Conservation (phyloP, 495 filamentous ascomycete genomes). For the Penicillium nucicola region DNA sequence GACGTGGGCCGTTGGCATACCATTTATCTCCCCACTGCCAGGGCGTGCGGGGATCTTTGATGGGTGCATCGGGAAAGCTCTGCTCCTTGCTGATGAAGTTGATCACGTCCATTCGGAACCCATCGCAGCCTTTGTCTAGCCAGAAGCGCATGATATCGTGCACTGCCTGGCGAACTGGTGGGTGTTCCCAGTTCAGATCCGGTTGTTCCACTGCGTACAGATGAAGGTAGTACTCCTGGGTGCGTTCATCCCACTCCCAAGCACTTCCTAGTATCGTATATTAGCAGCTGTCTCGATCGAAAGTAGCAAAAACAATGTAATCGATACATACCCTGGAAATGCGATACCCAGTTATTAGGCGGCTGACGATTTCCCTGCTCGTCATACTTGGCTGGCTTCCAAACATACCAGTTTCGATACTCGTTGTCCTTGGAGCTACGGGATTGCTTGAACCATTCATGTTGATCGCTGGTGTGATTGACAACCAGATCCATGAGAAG, state of each 20-base stretch:
- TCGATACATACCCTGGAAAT: constrained; percentile 49
- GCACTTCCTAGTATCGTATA: constrained; percentile 39
- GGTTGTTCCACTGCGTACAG: constrained; percentile 64
- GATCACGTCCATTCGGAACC: constrained; percentile 68
- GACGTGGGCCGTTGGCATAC: constrained; percentile 62
- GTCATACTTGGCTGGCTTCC: constrained; percentile 59
- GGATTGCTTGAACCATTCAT: constrained; percentile 71
- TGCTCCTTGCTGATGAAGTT: constrained; percentile 65
- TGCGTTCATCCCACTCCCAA: constrained; percentile 65
- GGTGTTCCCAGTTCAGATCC: constrained; percentile 74
- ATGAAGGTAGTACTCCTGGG: constrained; percentile 68
- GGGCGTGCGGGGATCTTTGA: constrained; percentile 44
- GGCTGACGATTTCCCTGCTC: constrained; percentile 57
- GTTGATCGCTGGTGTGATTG: constrained; percentile 78
- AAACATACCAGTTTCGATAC: constrained; percentile 73
- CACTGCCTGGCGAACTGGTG: constrained; percentile 58
- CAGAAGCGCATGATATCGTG: constrained; percentile 69
- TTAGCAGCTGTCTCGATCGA: not conserved
- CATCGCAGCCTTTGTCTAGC: constrained; percentile 64
- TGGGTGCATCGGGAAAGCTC: constrained; percentile 57
- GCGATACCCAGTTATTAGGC: constrained; percentile 67
- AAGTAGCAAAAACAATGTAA: not conserved
- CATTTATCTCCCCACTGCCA: constrained; percentile 55
- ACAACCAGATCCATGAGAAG: constrained; percentile 72
- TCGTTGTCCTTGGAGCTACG: constrained; percentile 53